phyloP scores from a whole-genome alignment of 768 basidiomycete genomes.

The Obba rivulosa region DNA sequence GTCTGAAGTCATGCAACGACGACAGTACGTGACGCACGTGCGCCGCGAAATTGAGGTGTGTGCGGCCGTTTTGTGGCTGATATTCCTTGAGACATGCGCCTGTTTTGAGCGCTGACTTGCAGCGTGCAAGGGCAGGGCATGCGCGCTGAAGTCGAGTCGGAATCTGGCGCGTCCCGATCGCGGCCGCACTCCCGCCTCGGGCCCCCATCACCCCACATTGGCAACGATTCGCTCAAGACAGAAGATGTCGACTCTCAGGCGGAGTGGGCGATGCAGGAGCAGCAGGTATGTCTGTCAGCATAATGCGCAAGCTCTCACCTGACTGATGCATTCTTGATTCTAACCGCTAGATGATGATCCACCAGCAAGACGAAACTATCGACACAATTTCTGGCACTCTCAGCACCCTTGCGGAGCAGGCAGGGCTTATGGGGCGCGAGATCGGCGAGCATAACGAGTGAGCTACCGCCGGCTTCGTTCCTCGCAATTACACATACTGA shows the following conservation, averaged over 20 bases:
- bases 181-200: conserved; percentile 18
- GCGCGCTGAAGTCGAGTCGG: conserved; percentile 52
- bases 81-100: not conserved
- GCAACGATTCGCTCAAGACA: conserved; percentile 2
- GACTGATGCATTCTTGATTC: too few species aligned
- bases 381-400: conserved; percentile 85
- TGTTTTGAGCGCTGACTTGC: not conserved
- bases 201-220: conserved; percentile 2
- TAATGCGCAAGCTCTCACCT: not conserved
- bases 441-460: conserved; percentile 90
- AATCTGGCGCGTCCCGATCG: conserved; percentile 16
- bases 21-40: conserved; percentile 72
- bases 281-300: conserved; percentile 48
- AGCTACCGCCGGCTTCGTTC: conserved; percentile 17
- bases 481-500: not conserved
- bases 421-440: conserved; percentile 91
- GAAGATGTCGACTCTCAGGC: conserved; percentile 56
- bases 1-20: conserved; percentile 66
- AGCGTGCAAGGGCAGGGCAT: conserved; percentile 60
- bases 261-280: conserved; percentile 83
- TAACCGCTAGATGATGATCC: conserved; percentile 64
- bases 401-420: conserved; percentile 81
- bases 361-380: conserved; percentile 86
- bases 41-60: conserved; percentile 75
- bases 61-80: not conserved